Evolutionary conservation across 164 flowering plant genomes (phyloP), one percentile per base, ranked within the genome.

Genomic region (Malania oleifera): DNA sequence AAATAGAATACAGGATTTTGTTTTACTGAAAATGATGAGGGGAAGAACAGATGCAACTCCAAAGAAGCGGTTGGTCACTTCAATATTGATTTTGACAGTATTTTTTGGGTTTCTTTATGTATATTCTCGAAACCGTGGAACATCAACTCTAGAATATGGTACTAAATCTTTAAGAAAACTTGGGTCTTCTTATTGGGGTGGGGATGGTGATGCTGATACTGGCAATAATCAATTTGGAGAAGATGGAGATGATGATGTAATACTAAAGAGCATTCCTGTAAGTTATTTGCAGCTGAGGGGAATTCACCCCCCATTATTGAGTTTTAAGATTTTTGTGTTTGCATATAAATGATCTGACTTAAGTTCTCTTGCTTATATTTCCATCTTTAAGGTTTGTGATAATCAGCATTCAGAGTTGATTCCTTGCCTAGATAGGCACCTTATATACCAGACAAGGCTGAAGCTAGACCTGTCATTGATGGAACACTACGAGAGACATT

Each of bases 401-500:
- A 29, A 50, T 27, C 53, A 50, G 11, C 53, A 50, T 17, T 24
- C 53, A 5, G 53, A 50, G 53, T 50, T 50, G 29, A 50, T 50
- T 50, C 53, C 53, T 23, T 50, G 53, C 53, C 34, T 50, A 27
- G 53, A 50, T 50, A 50, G 53, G 53, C 53, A 50, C 34, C 53
- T 50, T 24, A 50, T 50, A 50, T 50, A 50, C 34, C 53, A 50
- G 18, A 50, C 29, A 15, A 24, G 53, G 28, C 3, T 50, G 53
- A 50, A 50, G 53, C 53, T 50, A n/a, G 53, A 50, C 24, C 11
- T 78, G 38, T 70, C 73, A 45, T 37, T 78, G 43, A 78, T 78
- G 82, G 79, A 78, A 64, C 82, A 78, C 61, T 78, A 78, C 54
- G 82, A 78, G 26, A 74, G 82, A 14, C 79, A 75, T 48, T 78